Percentiles rank a stretch among this genome's conserved stretches.
These are phyloP conservation scores for Lipomyces mesembrius DNA, from an alignment of 805 yeast species.

Conservation along the genomic window DNA sequence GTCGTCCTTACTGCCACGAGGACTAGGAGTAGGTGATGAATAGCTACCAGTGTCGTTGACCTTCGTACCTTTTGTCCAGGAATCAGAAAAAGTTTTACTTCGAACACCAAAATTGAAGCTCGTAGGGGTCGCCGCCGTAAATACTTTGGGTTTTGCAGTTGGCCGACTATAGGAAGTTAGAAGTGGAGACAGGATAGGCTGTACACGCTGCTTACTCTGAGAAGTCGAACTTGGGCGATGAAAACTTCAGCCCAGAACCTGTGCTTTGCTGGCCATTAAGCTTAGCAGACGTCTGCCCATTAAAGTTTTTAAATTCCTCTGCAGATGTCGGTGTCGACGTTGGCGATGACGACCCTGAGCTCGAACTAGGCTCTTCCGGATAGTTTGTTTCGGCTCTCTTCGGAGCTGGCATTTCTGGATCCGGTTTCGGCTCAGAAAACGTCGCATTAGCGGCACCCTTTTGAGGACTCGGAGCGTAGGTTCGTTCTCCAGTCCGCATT, in stretches of 20 bases:
- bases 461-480: slow-evolving; percentile 1
- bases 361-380: neutral
- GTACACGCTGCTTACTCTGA: neutral
- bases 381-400: neutral
- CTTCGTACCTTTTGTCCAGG: neutral
- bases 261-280: neutral
- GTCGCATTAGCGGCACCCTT: neutral
- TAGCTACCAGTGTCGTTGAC: neutral
- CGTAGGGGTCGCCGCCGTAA: neutral
- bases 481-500: neutral
- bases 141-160: neutral
- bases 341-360: neutral
- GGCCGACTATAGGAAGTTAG: neutral
- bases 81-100: neutral
- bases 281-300: neutral
- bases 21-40: slow-evolving; percentile 16
- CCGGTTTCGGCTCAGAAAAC: neutral
- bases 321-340: neutral
- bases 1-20: slow-evolving; percentile 1
- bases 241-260: neutral
- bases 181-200: neutral
- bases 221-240: neutral
- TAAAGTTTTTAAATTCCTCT: neutral
- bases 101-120: slow-evolving; percentile 6
- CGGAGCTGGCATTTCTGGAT: neutral